Percentiles rank a stretch among this genome's conserved stretches.
Conservation (phyloP, 2,329 filamentous ascomycete species). For the Leptographium radiaticola region DNA sequence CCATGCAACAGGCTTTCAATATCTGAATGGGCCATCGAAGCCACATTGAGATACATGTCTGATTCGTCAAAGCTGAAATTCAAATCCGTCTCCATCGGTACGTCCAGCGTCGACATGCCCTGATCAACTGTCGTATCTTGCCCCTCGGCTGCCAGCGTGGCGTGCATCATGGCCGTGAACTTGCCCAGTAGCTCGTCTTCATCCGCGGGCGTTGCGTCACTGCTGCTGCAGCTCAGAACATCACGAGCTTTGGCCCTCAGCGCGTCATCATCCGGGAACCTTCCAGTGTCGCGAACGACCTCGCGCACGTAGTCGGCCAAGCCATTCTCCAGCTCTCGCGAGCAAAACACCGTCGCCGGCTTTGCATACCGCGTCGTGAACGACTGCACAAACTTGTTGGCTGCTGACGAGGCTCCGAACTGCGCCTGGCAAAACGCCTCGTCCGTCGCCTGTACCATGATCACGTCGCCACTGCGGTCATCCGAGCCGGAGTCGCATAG, state of each 20-base stretch:
- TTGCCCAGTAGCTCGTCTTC: slow-evolving; percentile 37
- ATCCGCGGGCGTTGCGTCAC: slow-evolving; percentile 38
- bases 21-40: slow-evolving; percentile 21
- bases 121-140: not conserved
- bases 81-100: not conserved
- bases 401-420: slow-evolving; percentile 29
- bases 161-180: slow-evolving; percentile 35
- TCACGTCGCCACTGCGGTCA: slow-evolving; percentile 19
- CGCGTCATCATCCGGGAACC: slow-evolving; percentile 34
- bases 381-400: slow-evolving; percentile 33
- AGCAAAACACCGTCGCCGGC: slow-evolving; percentile 42
- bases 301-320: slow-evolving; percentile 33
- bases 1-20: slow-evolving; percentile 26
- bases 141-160: slow-evolving; percentile 13
- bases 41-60: slow-evolving; percentile 2
- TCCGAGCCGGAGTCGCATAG: not conserved
- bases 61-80: not conserved
- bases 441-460: slow-evolving; percentile 15
- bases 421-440: slow-evolving; percentile 15
- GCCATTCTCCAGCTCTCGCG: slow-evolving; percentile 42
- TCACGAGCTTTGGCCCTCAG: slow-evolving; percentile 33
- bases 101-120: not conserved
- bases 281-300: slow-evolving; percentile 21
- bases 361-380: slow-evolving; percentile 30
- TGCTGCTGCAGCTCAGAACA: slow-evolving; percentile 26